Evolutionary conservation across 2,329 filamentous ascomycete species (phyloP).

Genomic region (Cordyceps cicadae): DNA sequence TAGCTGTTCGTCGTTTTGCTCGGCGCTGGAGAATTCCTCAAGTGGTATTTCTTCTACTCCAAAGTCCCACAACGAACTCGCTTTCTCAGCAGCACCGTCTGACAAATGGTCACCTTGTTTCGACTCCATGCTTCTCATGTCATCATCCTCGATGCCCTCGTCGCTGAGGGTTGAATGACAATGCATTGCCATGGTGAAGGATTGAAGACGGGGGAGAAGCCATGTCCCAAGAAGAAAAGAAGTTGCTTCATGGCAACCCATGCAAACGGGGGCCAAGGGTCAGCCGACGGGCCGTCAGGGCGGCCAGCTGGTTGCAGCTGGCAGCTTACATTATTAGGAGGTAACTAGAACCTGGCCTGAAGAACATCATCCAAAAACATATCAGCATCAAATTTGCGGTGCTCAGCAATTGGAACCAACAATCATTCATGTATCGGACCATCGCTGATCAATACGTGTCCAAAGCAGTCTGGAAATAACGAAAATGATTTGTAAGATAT

Average conservation of each 20-base stretch:
- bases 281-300: neutral
- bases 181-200: neutral
- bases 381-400: neutral
- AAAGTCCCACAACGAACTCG: slow-evolving; percentile 23
- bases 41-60: slow-evolving; percentile 12
- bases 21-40: slow-evolving; percentile 22
- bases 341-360: too few species aligned
- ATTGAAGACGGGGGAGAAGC: neutral
- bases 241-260: neutral
- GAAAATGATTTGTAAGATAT: neutral
- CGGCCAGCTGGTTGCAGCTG: neutral
- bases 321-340: neutral
- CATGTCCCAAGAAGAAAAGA: neutral
- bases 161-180: neutral
- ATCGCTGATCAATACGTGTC: neutral
- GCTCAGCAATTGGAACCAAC: neutral
- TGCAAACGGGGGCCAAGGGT: neutral
- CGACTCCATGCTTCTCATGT: slow-evolving; percentile 16
- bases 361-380: neutral
- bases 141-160: neutral
- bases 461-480: too few species aligned
- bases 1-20: slow-evolving; percentile 17
- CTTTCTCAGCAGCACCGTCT: neutral
- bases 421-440: neutral
- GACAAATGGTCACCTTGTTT: neutral